Evolutionary conservation across 2,329 filamentous ascomycete genomes (phyloP).

Genomic region (Exutisphaerella laricina): DNA sequence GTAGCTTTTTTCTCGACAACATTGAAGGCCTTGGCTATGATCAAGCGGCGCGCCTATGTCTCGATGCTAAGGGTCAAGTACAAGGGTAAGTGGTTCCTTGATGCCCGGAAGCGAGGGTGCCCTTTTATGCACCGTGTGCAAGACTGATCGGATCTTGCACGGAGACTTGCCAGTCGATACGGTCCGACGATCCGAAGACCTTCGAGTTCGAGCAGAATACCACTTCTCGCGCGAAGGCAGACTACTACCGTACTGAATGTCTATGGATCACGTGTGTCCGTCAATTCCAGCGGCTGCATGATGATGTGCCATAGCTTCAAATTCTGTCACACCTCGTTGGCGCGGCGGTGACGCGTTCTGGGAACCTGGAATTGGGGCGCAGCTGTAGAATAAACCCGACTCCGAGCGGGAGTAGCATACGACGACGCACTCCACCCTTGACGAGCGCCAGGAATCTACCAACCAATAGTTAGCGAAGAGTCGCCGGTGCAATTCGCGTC

Average conservation of each 20-base stretch:
- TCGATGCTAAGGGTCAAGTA: too few species aligned
- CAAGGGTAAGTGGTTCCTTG: too few species aligned
- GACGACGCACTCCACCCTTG: not conserved
- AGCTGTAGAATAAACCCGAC: not conserved
- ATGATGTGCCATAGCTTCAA: slow-evolving; percentile 18
- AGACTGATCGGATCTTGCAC: too few species aligned
- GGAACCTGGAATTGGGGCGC: too few species aligned
- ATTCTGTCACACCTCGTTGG: not conserved
- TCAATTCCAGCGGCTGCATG: slow-evolving; percentile 29
- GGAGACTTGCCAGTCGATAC: slow-evolving; percentile 46
- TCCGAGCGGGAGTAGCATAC: not conserved
- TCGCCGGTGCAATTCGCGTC: too few species aligned
- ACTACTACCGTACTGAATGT: slow-evolving; percentile 42
- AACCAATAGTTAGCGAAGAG: not conserved
- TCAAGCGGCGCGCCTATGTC: too few species aligned
- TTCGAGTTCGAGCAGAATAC: slow-evolving; percentile 49
- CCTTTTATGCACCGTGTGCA: too few species aligned
- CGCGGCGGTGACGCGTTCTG: not conserved
- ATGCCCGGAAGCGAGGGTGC: too few species aligned
- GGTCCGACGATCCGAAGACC: slow-evolving; percentile 38
- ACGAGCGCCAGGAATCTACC: not conserved
- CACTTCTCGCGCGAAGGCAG: slow-evolving; percentile 33
- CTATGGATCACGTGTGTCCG: too few species aligned
- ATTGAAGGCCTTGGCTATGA: slow-evolving; percentile 34
- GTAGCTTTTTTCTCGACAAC: slow-evolving; percentile 52